These are phyloP conservation scores for Hortaea werneckii DNA, from an alignment of 2,329 filamentous ascomycete genomes.

Conservation along the genomic window DNA sequence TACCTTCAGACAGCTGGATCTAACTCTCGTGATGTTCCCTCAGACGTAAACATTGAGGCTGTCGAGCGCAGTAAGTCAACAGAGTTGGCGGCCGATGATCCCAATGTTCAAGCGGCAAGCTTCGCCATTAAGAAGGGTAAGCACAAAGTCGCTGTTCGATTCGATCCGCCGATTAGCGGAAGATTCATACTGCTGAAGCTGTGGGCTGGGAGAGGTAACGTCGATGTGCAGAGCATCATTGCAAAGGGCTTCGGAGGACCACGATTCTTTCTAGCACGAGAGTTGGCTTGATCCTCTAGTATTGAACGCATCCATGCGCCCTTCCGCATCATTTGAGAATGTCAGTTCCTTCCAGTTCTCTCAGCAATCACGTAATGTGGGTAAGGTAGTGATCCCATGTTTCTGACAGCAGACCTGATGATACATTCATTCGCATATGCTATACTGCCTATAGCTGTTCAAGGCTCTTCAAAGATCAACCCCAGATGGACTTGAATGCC, in stretches of 20 bases:
- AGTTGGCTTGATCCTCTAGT: neutral
- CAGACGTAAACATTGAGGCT: neutral
- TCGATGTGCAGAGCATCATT: conserved; percentile 80
- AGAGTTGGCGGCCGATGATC: conserved; percentile 14
- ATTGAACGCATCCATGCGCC: no score
- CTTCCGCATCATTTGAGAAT: no score
- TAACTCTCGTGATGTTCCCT: neutral
- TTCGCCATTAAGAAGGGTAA: conserved; percentile 79
- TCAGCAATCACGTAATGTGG: no score
- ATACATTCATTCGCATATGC: no score
- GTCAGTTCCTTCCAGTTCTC: no score
- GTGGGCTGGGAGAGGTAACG: conserved; percentile 73
- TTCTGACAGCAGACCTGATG: no score
- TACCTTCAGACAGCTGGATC: neutral
- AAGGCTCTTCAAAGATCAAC: no score
- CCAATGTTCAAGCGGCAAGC: conserved; percentile 48
- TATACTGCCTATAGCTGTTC: no score
- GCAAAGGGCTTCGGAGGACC: conserved; percentile 78
- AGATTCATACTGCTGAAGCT: conserved; percentile 79
- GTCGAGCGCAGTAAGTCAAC: neutral
- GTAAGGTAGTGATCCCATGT: no score
- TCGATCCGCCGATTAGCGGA: conserved; percentile 62
- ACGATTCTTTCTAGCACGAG: conserved; percentile 52
- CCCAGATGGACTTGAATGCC: no score
- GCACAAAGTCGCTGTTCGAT: conserved; percentile 76